Conservation (phyloP, 1,284 basidiomycete species). For the Microbotryomycetes sp. region DNA sequence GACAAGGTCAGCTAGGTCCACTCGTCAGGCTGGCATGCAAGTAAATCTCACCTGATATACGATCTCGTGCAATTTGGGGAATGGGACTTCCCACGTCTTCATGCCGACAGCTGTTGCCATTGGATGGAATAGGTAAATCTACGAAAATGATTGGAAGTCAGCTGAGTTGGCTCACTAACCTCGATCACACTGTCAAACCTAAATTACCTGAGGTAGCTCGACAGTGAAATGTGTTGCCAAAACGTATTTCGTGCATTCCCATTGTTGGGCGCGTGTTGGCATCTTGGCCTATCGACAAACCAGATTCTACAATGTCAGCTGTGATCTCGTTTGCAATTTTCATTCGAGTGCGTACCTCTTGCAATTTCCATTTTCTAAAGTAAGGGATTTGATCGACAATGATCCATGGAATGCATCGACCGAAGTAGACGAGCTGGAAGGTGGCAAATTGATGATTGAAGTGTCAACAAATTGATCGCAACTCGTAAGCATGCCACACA, state of each 20-base stretch:
- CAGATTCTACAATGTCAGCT: neutral
- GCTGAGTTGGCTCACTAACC: no score
- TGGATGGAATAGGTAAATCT: slow-evolving; percentile 95
- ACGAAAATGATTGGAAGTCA: no score
- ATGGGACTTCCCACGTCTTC: slow-evolving; percentile 86
- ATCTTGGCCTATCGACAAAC: slow-evolving; percentile 53
- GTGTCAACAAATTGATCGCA: neutral
- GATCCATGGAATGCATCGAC: slow-evolving; percentile 89
- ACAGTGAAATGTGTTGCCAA: slow-evolving; percentile 94
- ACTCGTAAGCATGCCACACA: slow-evolving; percentile 5
- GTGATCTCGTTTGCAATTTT: neutral
- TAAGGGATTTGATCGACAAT: slow-evolving; percentile 91
- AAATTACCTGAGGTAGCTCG: slow-evolving; percentile 73
- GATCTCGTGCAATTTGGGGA: slow-evolving; percentile 56
- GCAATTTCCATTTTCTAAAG: slow-evolving; percentile 92
- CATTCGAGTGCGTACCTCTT: slow-evolving; percentile 42
- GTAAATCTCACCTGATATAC: slow-evolving; percentile 52
- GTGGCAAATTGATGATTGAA: neutral
- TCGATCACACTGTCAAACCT: no score
- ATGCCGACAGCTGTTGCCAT: slow-evolving; percentile 83
- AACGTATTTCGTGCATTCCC: slow-evolving; percentile 93
- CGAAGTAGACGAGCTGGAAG: slow-evolving; percentile 85
- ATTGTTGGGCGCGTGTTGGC: slow-evolving; percentile 75
- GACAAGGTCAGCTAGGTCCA: neutral
- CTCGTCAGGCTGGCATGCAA: neutral